Percentiles rank a stretch among this genome's conserved stretches.
These are phyloP conservation scores for Penicillium sp. DNA, from an alignment of 2,329 filamentous ascomycete species.

Conservation along the genomic window DNA sequence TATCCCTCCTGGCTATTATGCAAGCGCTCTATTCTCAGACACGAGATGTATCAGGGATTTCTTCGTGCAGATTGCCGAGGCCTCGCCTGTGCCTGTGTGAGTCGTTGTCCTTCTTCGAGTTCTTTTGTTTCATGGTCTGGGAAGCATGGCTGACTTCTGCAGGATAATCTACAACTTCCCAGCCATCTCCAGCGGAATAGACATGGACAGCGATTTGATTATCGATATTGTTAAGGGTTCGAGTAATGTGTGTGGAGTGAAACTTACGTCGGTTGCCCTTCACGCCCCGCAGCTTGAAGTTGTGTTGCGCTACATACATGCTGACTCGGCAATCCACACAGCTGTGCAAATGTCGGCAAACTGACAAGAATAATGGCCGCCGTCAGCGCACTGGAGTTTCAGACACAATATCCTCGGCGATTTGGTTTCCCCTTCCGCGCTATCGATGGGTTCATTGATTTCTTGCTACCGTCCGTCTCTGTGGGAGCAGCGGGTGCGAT, in stretches of 20 bases:
- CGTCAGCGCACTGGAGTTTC: not conserved
- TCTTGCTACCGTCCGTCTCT: not conserved
- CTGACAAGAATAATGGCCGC: not conserved
- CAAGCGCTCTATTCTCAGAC: not conserved
- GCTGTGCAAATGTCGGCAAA: not conserved
- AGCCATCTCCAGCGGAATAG: not conserved
- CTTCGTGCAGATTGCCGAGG: not conserved
- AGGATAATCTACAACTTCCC: constrained; percentile 3
- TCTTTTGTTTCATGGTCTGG: not conserved
- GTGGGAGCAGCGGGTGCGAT: not conserved
- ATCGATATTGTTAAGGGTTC: not conserved
- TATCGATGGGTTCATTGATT: constrained; percentile 1
- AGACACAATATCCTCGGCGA: not conserved
- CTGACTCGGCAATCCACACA: not conserved
- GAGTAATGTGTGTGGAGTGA: not conserved
- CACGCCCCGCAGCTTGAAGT: not conserved
- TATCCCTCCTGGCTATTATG: not conserved
- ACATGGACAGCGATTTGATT: not conserved
- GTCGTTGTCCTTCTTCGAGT: not conserved
- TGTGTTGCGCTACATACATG: not conserved
- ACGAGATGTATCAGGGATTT: not conserved
- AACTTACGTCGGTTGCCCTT: not conserved
- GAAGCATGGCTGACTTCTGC: not conserved
- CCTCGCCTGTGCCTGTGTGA: not conserved
- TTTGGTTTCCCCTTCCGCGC: not conserved